Evolutionary conservation across 2,329 filamentous ascomycete genomes (phyloP), one percentile per base, ranked within the genome.

Genomic region (Fusarium brachygibbosum): DNA sequence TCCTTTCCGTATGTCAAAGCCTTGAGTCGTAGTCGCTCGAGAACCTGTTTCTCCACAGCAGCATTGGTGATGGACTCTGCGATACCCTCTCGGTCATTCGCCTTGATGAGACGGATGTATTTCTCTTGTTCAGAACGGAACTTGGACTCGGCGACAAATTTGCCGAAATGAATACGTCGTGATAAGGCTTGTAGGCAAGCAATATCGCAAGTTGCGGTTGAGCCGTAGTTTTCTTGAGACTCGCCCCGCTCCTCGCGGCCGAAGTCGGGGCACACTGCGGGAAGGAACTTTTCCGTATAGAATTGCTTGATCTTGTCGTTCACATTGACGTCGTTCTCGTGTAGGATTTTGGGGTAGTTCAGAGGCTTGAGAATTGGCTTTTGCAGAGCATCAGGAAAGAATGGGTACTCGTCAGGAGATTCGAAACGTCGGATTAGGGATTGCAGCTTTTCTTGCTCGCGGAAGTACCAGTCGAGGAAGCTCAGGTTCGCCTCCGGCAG

Each of bases 111-210:
- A 67, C 84, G 85, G 8, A 92, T 94, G 78, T 95, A 99, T 67
- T 83, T 87, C 74, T 94, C 93, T 31, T 89, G 87, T 72, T 98
- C 93, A 46, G 91, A 90, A 74, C 88, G 87, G 81, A 98, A 99
- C 83, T 99, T 99, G 63, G 91, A 90, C 85, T 99, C 96, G 42
- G 96, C 96, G 11, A 99, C 96, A 76, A 98, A 98, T 82, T 98
- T 99, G 73, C 96, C 96, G 82, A 97, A 99, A 81, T 99, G 96
- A 73, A 99, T 96, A 57, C 96, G 86, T 41, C 95, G 87, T 38
- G 93, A 97, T 46, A 99, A 83, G 5, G 96, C 92, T 83, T 99
- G 96, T 69, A 99, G 84, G 75, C 92, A 95, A 54, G 88, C 87
- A 65, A 99, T 96, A 80, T 99, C 96, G 78, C 92, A 94, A 1